phyloP scores from a whole-genome alignment of 768 basidiomycete genomes.

The Rhizopogon vinicolor region DNA sequence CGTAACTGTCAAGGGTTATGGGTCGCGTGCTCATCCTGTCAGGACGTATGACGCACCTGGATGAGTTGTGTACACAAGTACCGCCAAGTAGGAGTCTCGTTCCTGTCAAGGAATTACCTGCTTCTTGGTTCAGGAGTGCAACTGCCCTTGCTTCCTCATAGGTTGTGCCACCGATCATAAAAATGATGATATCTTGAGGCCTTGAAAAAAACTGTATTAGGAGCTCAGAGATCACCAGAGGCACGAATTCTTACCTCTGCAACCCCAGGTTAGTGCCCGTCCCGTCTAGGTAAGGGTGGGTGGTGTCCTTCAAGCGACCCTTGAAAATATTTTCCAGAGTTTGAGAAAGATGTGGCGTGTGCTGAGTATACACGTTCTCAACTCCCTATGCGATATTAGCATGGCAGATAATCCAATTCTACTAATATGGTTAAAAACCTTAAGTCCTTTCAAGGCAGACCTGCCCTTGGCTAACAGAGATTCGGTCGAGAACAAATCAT shows the following conservation, averaged over 20 bases:
- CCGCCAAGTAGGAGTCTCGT: conserved; percentile 86
- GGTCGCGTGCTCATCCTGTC: not conserved
- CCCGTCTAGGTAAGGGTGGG: conserved; percentile 85
- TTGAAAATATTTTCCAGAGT: conserved; percentile 88
- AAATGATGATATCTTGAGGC: conserved; percentile 94
- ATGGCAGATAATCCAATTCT: conserved; percentile 2
- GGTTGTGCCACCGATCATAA: conserved; percentile 94
- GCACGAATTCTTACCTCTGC: conserved; percentile 49
- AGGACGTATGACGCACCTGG: conserved; percentile 50
- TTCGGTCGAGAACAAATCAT: conserved; percentile 95
- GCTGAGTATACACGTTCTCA: conserved; percentile 98
- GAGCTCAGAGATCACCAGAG: not conserved
- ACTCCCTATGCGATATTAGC: conserved; percentile 60
- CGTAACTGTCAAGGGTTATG: conserved; percentile 49
- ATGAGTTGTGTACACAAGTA: conserved; percentile 93
- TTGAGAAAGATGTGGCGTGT: conserved; percentile 88
- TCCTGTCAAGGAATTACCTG: conserved; percentile 49
- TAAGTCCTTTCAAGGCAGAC: conserved; percentile 91
- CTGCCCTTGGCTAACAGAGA: conserved; percentile 91
- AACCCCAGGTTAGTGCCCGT: conserved; percentile 63
- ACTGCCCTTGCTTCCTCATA: conserved; percentile 92
- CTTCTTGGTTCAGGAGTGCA: conserved; percentile 82
- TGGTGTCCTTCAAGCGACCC: conserved; percentile 81
- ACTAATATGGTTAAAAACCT: conserved; percentile 43
- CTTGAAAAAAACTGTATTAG: conserved; percentile 32